Evolutionary conservation across 768 basidiomycete genomes (phyloP).

Genomic region (Calocybe cyanea): DNA sequence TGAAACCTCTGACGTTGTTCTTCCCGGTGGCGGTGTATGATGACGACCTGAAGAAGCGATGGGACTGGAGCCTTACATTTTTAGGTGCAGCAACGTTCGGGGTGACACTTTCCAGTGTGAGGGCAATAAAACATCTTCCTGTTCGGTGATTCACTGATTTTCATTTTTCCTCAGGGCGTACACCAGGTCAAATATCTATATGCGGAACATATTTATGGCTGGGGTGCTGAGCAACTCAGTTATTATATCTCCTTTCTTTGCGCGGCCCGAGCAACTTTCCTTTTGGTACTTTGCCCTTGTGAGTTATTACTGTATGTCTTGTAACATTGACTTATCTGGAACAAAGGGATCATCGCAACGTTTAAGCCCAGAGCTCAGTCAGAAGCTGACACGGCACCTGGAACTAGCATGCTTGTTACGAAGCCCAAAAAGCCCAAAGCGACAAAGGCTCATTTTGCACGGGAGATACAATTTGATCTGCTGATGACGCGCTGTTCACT

Average conservation of each 20-base stretch:
- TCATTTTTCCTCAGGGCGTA: constrained; percentile 46
- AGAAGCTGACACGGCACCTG: constrained; percentile 2
- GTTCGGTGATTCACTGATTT: constrained; percentile 1
- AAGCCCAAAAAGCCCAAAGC: constrained; percentile 38
- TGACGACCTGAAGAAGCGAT: constrained; percentile 36
- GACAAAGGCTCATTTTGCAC: constrained; percentile 50
- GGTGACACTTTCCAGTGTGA: constrained; percentile 62
- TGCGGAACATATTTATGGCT: constrained; percentile 66
- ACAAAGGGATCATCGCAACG: constrained; percentile 51
- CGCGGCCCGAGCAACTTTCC: constrained; percentile 52
- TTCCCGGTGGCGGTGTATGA: constrained; percentile 52
- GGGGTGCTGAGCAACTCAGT: constrained; percentile 69
- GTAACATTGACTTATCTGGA: neutral
- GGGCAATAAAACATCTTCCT: constrained; percentile 20
- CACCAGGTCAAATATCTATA: constrained; percentile 83
- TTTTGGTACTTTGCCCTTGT: constrained; percentile 47
- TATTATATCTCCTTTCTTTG: constrained; percentile 75
- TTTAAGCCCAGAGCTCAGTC: constrained; percentile 47
- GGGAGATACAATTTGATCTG: constrained; percentile 72
- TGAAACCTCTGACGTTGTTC: constrained; percentile 69
- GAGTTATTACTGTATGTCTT: constrained; percentile 16
- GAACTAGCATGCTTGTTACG: neutral
- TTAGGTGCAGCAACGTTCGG: constrained; percentile 60
- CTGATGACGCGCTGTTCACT: constrained; percentile 57
- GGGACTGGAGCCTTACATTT: constrained; percentile 80